phyloP scores from a whole-genome alignment of 1,284 basidiomycete species.

The Ustanciosporium gigantosporum region DNA sequence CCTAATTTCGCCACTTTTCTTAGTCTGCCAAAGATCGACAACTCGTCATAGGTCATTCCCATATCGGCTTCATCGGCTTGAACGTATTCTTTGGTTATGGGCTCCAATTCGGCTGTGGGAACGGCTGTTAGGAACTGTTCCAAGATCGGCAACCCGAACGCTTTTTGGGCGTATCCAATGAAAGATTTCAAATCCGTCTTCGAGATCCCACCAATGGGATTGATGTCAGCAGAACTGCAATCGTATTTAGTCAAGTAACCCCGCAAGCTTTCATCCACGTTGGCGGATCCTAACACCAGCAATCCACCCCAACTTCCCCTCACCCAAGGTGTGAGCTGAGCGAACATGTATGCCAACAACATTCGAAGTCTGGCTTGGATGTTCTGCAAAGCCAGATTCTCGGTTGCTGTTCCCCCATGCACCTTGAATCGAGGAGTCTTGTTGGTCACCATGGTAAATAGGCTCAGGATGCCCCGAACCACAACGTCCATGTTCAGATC shows the following conservation, averaged over 20 bases:
- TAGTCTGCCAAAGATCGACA: slow-evolving; percentile 87
- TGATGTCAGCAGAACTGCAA: slow-evolving; percentile 78
- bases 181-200: slow-evolving; percentile 97
- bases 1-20: slow-evolving; percentile 97
- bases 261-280: slow-evolving; percentile 96
- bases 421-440: slow-evolving; percentile 80
- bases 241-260: slow-evolving; percentile 99
- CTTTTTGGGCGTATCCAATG: slow-evolving; percentile 78
- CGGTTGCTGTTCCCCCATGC: slow-evolving; percentile 82
- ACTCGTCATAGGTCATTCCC: slow-evolving; percentile 98
- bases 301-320: slow-evolving; percentile 81
- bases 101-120: slow-evolving; percentile 94
- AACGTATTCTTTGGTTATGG: slow-evolving; percentile 88
- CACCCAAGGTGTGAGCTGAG: slow-evolving; percentile 92
- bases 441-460: slow-evolving; percentile 84
- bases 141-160: slow-evolving; percentile 84
- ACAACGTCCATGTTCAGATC: slow-evolving; percentile 95
- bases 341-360: slow-evolving; percentile 96
- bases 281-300: slow-evolving; percentile 92
- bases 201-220: slow-evolving; percentile 96
- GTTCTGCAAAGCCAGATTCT: slow-evolving; percentile 96
- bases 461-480: slow-evolving; percentile 77
- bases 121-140: slow-evolving; percentile 80
- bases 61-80: slow-evolving; percentile 92
- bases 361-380: slow-evolving; percentile 94